Evolutionary conservation across 129 eudicot species (phyloP), one percentile per base, ranked within the genome.

Genomic region (Oenanthe sinensis): DNA sequence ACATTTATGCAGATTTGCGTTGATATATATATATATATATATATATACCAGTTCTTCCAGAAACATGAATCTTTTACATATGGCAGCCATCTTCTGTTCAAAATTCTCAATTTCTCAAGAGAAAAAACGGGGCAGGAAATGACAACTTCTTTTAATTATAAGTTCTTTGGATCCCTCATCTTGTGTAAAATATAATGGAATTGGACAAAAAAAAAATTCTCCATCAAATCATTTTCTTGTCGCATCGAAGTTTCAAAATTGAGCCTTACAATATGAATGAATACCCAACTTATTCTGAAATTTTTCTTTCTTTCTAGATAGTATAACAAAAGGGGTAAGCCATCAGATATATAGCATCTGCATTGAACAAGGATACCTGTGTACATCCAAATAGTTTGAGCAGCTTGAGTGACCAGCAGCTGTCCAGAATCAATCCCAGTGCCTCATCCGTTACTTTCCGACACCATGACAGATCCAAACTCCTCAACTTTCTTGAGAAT

Each of bases 391-490:
- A 88, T 81, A 86, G 74, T 83, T 86, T 88, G 71, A 90, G 85
- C 79, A 81, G 84, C 88, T 83, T 88, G 39, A 90, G 83, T 9
- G 87, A 90, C 17, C 50, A 73, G 87, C 90, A 88, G 74, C 82
- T 82, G 80, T 88, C 92, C 44, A 85, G 85, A 52, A 88, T 77
- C 79, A 85, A 83, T 65, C 90, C 89, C 12, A 90, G 81, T 71
- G 86, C 92, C 70, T 88, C 87, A 13, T 84, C 76, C 0, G 81
- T 88, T 39, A 90, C 75, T 80, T 54, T 76, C 2, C 90, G 90
- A 71, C 96, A 90, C 89, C 90, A 88, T 68, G 96, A 88, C 69
- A 90, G 79, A 81, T 90, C 90, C 89, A 90, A 78, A 79, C 83
- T 76, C 43, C 4, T 33, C 19, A 77, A 70, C 86, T 88, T 75